Base-by-base conservation (phyloP, 2,329 filamentous ascomycete genomes). In the Endoconidiophora laricicola region DNA sequence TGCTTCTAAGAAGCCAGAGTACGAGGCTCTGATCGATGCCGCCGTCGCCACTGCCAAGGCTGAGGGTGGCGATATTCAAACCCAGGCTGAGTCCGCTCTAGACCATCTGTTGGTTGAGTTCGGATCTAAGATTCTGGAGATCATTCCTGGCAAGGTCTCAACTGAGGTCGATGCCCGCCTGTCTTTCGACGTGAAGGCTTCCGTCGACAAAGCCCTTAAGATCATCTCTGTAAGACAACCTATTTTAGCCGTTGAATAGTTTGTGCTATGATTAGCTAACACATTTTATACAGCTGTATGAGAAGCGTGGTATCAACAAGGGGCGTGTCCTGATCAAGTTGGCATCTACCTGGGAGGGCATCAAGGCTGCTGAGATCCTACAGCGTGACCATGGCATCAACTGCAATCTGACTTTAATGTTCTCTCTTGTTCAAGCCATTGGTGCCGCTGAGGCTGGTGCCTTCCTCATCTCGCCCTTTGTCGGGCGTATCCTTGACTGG, bases 401-500 rank as follows among this genome's bases (percentile, higher is more conserved):
- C 83, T 83, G 78, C 81, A 98, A 98, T 80, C 73, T 98, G 66
- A 98, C 91, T 56, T 86, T 98, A 66, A 88, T 98, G 83, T 98
- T 98, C 82, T 95, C 90, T 46, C 73, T 83, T 56, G 76, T 83
- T 58, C 91, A 98, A 76, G 91, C 91, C 63, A 93, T 96, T 62
- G 88, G 85, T 59, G 90, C 85, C 62, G 91, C 91, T 55, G 91
- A 98, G 77, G 91, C 91, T 59, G 79, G 78, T 62, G 87, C 90
- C 61, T 96, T 84, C 82, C 84, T 98, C 65, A 96, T 98, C 74
- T 96, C 91, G 46, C 91, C 91, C 67, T 98, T 96, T 72, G 91
- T 98, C 60, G 91, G 91, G 68, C 88, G 91, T 66, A 98, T 98
- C 65, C 84, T 98, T 59, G 91, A 98, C 73, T 98, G 90, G 90